Evolutionary conservation across 352 stramenopile species (phyloP).

Genomic region (Globisporangium takayamanum): DNA sequence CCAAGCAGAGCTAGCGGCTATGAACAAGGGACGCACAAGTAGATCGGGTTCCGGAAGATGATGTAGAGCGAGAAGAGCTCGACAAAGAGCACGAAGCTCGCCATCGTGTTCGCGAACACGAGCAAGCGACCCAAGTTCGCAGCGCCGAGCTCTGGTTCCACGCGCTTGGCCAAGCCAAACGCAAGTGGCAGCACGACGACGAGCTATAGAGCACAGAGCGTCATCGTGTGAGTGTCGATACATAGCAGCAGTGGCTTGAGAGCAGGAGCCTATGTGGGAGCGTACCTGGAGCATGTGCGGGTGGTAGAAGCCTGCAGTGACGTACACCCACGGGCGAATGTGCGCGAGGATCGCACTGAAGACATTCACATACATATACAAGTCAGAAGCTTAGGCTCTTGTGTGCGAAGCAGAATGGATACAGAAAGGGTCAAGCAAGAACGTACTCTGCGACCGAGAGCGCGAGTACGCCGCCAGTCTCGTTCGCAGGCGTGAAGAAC

Average conservation of each 20-base stretch:
- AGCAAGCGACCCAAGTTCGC: slow-evolving; percentile 60
- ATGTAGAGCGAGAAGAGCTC: slow-evolving; percentile 82
- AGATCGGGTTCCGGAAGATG: slow-evolving; percentile 68
- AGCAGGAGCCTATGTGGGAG: neutral
- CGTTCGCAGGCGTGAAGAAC: slow-evolving; percentile 64
- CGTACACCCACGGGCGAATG: slow-evolving; percentile 82
- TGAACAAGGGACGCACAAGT: slow-evolving; percentile 39
- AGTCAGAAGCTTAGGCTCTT: neutral
- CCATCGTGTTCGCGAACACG: slow-evolving; percentile 64
- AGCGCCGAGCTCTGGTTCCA: slow-evolving; percentile 66
- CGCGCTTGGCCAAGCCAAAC: slow-evolving; percentile 67
- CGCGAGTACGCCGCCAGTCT: slow-evolving; percentile 60
- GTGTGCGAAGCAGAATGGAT: neutral
- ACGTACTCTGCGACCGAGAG: slow-evolving; percentile 78
- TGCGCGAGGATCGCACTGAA: slow-evolving; percentile 74
- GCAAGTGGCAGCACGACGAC: slow-evolving; percentile 52
- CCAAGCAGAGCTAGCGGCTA: neutral
- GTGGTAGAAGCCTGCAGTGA: slow-evolving; percentile 84
- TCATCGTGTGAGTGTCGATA: neutral
- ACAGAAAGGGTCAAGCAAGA: neutral
- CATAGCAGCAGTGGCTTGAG: neutral
- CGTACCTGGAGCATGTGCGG: slow-evolving; percentile 65
- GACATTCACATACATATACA: neutral
- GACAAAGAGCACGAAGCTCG: slow-evolving; percentile 69
- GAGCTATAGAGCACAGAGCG: slow-evolving; percentile 27